Evolutionary conservation across 345 rosid species (phyloP).

Genomic region (Cochlearia excelsa): DNA sequence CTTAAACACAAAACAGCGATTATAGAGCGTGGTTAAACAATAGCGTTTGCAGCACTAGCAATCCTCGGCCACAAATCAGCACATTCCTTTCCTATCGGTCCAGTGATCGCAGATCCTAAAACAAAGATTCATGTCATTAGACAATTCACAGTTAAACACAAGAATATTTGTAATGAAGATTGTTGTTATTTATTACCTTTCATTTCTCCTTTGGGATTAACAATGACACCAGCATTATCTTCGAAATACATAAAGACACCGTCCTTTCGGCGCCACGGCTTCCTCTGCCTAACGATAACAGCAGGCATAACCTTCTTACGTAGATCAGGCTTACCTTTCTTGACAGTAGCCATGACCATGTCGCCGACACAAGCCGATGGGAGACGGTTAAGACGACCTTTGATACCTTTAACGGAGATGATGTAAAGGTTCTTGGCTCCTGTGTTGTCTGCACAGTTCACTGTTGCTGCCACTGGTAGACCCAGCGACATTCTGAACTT

Average conservation of each 20-base stretch:
- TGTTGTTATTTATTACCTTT: conserved; percentile 43
- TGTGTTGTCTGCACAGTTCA: conserved; percentile 43
- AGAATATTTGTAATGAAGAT: too few relatives aligned
- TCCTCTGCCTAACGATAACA: conserved; percentile 45
- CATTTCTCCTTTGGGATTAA: conserved; percentile 87
- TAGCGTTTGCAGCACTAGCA: conserved; percentile 45
- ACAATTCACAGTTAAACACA: too few relatives aligned
- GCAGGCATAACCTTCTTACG: conserved; percentile 46
- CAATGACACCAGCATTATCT: conserved; percentile 77
- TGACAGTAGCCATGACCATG: conserved; percentile 44
- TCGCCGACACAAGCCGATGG: conserved; percentile 44
- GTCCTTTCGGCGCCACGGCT: conserved; percentile 48
- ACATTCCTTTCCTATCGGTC: conserved; percentile 83
- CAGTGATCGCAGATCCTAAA: conserved; percentile 77
- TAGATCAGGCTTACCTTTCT: conserved; percentile 44
- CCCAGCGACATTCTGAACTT: conserved; percentile 46
- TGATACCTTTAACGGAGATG: conserved; percentile 43
- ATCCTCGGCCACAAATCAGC: conserved; percentile 75
- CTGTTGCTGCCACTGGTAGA: conserved; percentile 44
- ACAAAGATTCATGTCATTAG: background rate
- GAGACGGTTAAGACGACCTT: conserved; percentile 43
- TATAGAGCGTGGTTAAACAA: conserved; percentile 20
- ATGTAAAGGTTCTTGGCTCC: conserved; percentile 44
- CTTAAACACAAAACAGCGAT: conserved; percentile 10
- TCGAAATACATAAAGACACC: conserved; percentile 46